phyloP scores from a whole-genome alignment of 148 eudicot species.

The Chenopodium formosanum region DNA sequence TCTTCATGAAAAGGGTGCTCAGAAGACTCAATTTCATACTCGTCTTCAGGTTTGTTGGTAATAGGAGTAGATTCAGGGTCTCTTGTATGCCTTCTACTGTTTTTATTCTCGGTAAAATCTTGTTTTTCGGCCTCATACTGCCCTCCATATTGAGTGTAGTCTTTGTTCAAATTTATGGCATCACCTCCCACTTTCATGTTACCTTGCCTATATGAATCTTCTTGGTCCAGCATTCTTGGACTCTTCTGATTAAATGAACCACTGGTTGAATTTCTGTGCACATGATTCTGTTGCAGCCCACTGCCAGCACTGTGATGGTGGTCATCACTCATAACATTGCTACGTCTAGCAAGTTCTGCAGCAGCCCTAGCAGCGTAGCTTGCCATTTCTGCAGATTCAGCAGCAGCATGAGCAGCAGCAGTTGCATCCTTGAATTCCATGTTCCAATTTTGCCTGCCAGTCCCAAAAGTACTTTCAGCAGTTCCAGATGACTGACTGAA shows the following conservation, averaged over 20 bases:
- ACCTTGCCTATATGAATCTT: conserved; percentile 25
- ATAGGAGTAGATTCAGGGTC: conserved; percentile 35
- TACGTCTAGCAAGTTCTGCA: conserved; percentile 64
- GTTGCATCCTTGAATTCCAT: conserved; percentile 89
- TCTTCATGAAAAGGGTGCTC: conserved; percentile 41
- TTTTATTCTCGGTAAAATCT: conserved; percentile 23
- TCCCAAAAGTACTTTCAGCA: conserved; percentile 30
- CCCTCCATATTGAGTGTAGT: conserved; percentile 25
- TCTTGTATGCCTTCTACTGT: conserved; percentile 27
- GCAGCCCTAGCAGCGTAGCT: conserved; percentile 99
- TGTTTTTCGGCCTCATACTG: conserved; percentile 17
- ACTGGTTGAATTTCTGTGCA: conserved; percentile 22
- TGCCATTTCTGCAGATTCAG: conserved; percentile 92
- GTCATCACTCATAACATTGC: conserved; percentile 32
- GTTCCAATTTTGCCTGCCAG: conserved; percentile 49
- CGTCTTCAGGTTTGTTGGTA: conserved; percentile 30
- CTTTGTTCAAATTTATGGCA: conserved; percentile 17
- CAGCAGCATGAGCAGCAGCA: conserved; percentile 96
- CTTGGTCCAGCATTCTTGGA: conserved; percentile 28
- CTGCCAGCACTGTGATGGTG: conserved; percentile 21
- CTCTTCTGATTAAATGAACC: conserved; percentile 33
- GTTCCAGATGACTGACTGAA: conserved; percentile 32
- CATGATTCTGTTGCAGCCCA: conserved; percentile 27
- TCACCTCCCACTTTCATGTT: conserved; percentile 24
- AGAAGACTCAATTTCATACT: conserved; percentile 31